A percentile compares a stretch with the other conserved stretches of the same genome.
Conservation (phyloP, 495 filamentous ascomycete genomes). For the Pseudoneurospora amorphoporcata region DNA sequence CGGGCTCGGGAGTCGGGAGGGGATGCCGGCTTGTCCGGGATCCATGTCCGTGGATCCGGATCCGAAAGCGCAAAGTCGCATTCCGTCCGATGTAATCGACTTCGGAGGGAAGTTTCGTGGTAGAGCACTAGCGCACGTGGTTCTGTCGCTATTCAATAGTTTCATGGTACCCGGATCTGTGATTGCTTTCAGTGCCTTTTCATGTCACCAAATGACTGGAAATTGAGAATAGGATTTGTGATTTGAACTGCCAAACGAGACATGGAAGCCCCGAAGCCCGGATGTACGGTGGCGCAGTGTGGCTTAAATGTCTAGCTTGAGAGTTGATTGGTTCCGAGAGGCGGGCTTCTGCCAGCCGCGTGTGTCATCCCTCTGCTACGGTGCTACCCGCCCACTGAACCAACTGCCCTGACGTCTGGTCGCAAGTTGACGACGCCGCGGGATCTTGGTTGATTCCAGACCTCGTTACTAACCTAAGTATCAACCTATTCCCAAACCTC, state of each 20-base stretch:
- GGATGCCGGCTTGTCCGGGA: constrained; percentile 4
- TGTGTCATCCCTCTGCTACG: no score
- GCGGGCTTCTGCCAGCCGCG: background rate
- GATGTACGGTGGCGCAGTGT: background rate
- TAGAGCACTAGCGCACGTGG: background rate
- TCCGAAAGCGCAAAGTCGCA: background rate
- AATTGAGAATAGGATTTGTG: background rate
- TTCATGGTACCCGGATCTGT: background rate
- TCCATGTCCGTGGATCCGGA: background rate
- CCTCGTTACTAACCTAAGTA: background rate
- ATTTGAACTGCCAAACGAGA: background rate
- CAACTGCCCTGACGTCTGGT: background rate
- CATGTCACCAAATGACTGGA: background rate
- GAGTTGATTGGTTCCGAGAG: background rate
- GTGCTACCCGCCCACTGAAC: background rate
- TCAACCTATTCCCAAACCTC: background rate
- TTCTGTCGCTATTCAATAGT: background rate
- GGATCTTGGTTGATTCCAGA: background rate
- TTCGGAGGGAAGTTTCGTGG: background rate
- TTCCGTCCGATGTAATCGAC: background rate
- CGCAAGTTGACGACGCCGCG: background rate
- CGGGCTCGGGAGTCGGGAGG: background rate
- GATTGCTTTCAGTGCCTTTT: background rate
- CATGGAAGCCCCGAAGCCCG: no score
- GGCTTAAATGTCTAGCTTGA: background rate